Evolutionary conservation across 768 basidiomycete genomes (phyloP).

Genomic region (Suillus cothurnatus): DNA sequence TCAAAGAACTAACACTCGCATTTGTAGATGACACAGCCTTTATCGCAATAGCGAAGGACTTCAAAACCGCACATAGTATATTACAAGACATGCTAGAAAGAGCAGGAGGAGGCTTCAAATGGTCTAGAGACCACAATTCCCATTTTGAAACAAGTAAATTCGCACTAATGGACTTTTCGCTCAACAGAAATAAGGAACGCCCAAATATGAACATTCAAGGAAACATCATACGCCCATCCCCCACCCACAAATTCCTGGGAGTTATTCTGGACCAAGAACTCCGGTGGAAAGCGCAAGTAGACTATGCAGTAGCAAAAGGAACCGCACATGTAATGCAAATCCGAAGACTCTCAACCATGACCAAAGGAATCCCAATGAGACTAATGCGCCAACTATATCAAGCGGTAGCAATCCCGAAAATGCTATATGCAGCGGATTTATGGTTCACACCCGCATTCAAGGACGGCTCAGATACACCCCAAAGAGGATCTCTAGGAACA

Average conservation of each 20-base stretch:
- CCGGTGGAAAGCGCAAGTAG: neutral
- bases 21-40: slow-evolving; percentile 33
- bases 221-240: neutral
- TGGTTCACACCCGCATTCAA: neutral
- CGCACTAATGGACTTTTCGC: slow-evolving; percentile 7
- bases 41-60: slow-evolving; percentile 17
- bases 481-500: too few relatives aligned
- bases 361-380: fast-evolving
- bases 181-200: neutral
- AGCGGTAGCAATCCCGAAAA: neutral
- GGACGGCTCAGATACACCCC: too few relatives aligned
- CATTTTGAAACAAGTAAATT: slow-evolving; percentile 19
- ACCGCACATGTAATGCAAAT: neutral
- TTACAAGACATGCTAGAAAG: slow-evolving; percentile 14
- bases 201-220: neutral
- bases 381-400: neutral
- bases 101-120: slow-evolving; percentile 15
- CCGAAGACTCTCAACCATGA: neutral
- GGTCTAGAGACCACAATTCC: slow-evolving; percentile 22
- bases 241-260: neutral
- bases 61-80: slow-evolving; percentile 20
- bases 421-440: neutral
- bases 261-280: neutral
- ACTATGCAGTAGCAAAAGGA: neutral
- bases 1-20: neutral